Evolutionary conservation across 2,329 filamentous ascomycete species (phyloP).

Genomic region (Pestalotiopsis sp.): DNA sequence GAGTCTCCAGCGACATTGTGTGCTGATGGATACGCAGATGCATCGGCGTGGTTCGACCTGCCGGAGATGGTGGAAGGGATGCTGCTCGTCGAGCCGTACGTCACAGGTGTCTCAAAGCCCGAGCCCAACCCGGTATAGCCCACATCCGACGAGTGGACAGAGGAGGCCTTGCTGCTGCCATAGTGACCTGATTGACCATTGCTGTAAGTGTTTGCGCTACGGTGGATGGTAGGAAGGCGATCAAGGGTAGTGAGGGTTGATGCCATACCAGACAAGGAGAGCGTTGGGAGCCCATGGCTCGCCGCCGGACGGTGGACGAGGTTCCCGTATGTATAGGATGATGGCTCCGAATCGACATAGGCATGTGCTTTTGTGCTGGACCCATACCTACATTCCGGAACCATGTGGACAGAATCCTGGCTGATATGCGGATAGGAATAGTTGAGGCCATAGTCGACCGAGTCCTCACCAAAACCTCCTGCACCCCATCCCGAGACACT

Average conservation of each 20-base stretch:
- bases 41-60: constrained; percentile 23
- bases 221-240: constrained; percentile 36
- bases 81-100: constrained; percentile 21
- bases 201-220: constrained; percentile 32
- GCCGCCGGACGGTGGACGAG: constrained; percentile 39
- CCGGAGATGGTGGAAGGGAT: constrained; percentile 20
- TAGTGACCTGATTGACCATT: constrained; percentile 29
- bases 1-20: constrained; percentile 17
- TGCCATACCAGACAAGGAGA: constrained; percentile 44
- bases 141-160: constrained; percentile 26
- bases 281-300: constrained; percentile 35
- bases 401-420: constrained; percentile 35
- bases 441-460: constrained; percentile 37
- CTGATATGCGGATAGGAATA: constrained; percentile 38
- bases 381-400: constrained; percentile 33
- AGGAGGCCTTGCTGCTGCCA: constrained; percentile 23
- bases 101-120: constrained; percentile 21
- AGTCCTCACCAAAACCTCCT: constrained; percentile 37
- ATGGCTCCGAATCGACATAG: constrained; percentile 37
- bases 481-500: constrained; percentile 34
- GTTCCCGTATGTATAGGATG: constrained; percentile 35
- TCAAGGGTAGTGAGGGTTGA: constrained; percentile 39
- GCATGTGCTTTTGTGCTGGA: constrained; percentile 26
- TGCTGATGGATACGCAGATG: constrained; percentile 18
- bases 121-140: constrained; percentile 30